phyloP scores from a whole-genome alignment of 768 basidiomycete genomes.

The Amanita rimosa region DNA sequence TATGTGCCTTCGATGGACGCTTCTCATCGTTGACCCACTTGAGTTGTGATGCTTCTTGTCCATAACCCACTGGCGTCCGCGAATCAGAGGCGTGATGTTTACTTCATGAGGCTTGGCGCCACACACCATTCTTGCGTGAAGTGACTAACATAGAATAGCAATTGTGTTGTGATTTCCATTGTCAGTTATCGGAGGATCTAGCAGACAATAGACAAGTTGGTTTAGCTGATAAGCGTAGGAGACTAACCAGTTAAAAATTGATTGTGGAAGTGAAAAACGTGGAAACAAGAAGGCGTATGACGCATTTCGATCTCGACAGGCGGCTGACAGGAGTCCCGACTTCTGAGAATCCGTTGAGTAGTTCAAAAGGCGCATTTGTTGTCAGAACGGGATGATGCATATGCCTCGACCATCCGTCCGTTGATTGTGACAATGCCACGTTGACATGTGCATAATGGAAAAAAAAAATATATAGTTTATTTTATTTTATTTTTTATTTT shows the following conservation, averaged over 20 bases:
- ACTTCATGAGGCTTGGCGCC: neutral
- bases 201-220: neutral
- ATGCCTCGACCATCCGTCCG: neutral
- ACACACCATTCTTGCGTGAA: neutral
- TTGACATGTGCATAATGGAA: neutral
- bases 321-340: neutral
- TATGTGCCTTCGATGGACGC: conserved; percentile 1
- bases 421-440: neutral
- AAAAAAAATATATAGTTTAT: too few relatives aligned
- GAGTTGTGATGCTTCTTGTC: neutral
- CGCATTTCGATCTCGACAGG: neutral
- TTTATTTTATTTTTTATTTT: neutral
- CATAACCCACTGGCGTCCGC: neutral
- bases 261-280: too few relatives aligned
- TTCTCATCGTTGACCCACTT: conserved; percentile 1
- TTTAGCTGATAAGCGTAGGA: neutral
- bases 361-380: neutral
- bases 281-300: neutral
- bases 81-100: neutral
- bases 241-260: neutral
- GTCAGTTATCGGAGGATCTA: neutral
- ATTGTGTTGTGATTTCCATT: too few relatives aligned
- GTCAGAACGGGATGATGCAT: neutral
- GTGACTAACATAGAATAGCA: neutral
- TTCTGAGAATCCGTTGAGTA: conserved; percentile 1